These are phyloP conservation scores for Fagus sylvatica DNA, from an alignment of 306 rosid genomes.

Conservation along the genomic window DNA sequence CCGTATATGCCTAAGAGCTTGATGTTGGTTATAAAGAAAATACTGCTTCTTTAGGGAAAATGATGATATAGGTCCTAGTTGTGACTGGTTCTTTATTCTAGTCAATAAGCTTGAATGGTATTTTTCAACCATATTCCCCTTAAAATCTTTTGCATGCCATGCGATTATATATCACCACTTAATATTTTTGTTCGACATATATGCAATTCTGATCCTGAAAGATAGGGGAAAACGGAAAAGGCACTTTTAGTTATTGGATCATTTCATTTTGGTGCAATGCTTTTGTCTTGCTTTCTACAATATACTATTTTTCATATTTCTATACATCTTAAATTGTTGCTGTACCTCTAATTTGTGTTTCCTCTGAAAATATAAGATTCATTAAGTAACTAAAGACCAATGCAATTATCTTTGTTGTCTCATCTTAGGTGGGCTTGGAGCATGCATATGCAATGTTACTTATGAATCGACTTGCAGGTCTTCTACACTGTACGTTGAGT, in stretches of 20 bases:
- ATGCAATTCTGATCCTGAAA: not conserved
- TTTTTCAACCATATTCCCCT: not conserved
- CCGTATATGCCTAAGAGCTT: not conserved
- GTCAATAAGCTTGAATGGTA: not conserved
- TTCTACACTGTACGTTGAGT: constrained; percentile 24
- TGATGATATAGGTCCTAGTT: not conserved
- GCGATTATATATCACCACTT: not conserved
- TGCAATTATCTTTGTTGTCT: constrained; percentile 16
- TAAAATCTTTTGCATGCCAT: not conserved
- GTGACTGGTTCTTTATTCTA: not conserved
- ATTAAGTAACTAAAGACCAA: not conserved
- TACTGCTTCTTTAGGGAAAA: not conserved
- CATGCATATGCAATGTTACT: constrained; percentile 77
- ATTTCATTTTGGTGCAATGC: not conserved
- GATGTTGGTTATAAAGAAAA: not conserved
- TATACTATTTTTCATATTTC: not conserved
- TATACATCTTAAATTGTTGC: not conserved
- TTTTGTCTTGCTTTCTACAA: not conserved
- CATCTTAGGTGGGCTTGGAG: constrained; percentile 67
- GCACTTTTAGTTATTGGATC: not conserved
- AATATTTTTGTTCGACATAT: not conserved
- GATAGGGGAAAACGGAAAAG: not conserved
- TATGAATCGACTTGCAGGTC: constrained; percentile 85
- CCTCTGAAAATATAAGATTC: not conserved
- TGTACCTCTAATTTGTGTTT: not conserved